Percentiles rank a stretch among this genome's conserved stretches.
Conservation (phyloP, 768 basidiomycete species). For the Lentinula aciculospora region DNA sequence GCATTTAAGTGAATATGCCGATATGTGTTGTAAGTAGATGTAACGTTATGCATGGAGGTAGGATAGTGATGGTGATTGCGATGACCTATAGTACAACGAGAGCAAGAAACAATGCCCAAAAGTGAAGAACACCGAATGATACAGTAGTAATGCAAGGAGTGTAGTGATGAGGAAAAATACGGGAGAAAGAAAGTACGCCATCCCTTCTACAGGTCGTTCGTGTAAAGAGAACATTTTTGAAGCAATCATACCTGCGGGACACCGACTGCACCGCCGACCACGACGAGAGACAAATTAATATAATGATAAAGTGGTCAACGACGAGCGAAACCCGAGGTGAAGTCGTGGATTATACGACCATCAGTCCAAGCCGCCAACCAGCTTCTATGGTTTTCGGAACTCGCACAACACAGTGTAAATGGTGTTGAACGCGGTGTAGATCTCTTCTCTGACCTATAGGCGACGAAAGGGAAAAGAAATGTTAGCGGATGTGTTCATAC, state of each 20-base stretch:
- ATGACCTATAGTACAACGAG: background rate
- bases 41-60: background rate
- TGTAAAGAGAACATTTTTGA: background rate
- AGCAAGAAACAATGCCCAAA: constrained; percentile 2
- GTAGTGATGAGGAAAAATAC: background rate
- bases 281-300: background rate
- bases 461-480: constrained; percentile 22
- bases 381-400: constrained; percentile 68
- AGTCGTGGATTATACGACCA: background rate
- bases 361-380: background rate
- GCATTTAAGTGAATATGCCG: background rate
- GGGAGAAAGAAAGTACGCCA: background rate
- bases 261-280: background rate
- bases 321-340: background rate
- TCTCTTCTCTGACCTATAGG: constrained; percentile 92
- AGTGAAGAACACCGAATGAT: constrained; percentile 3
- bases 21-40: constrained; percentile 1
- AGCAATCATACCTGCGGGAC: background rate
- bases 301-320: constrained; percentile 4
- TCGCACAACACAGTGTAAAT: constrained; percentile 98
- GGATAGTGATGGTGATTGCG: constrained; percentile 3
- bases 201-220: background rate
- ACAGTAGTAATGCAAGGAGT: background rate
- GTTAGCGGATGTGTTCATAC: constrained; percentile 48
- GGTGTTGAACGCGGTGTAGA: constrained; percentile 98